A percentile compares a stretch with the other conserved stretches of the same genome.
These are phyloP conservation scores for Sugiyamaella chiloensis DNA, from an alignment of 805 yeast species.

Conservation along the genomic window DNA sequence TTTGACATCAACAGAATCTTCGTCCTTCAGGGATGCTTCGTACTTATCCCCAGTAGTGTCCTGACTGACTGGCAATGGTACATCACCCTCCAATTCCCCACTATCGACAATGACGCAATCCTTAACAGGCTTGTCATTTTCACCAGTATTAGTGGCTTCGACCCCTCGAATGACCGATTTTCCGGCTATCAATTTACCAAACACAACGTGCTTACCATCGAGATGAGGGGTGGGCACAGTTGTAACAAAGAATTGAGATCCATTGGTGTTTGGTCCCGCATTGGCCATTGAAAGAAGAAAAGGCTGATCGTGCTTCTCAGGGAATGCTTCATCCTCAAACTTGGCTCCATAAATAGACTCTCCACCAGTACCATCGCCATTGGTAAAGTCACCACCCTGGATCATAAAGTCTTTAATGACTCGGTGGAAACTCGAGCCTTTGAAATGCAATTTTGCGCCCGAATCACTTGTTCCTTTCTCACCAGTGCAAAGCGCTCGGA, in stretches of 20 bases:
- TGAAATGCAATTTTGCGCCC: conserved; percentile 18
- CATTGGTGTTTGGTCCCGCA: conserved; percentile 90
- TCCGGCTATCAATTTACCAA: conserved; percentile 56
- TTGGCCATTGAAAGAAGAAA: conserved; percentile 90
- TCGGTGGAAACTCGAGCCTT: conserved; percentile 34
- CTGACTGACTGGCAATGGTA: conserved; percentile 42
- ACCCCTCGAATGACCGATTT: conserved; percentile 49
- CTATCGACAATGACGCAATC: conserved; percentile 49
- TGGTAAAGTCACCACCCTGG: conserved; percentile 36
- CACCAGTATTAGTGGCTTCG: conserved; percentile 52
- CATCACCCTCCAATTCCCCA: conserved; percentile 68
- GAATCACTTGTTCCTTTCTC: conserved; percentile 57
- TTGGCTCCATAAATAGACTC: conserved; percentile 50
- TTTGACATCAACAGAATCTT: conserved; percentile 51
- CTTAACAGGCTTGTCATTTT: conserved; percentile 41
- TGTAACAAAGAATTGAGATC: conserved; percentile 87
- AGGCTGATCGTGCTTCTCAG: conserved; percentile 67
- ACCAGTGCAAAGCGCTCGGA: conserved; percentile 83
- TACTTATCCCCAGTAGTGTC: conserved; percentile 84
- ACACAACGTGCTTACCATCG: conserved; percentile 69
- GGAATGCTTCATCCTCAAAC: conserved; percentile 32
- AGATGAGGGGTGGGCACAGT: conserved; percentile 61
- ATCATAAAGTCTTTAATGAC: conserved; percentile 35
- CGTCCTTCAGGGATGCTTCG: conserved; percentile 73
- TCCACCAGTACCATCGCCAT: conserved; percentile 36